phyloP scores from a whole-genome alignment of 371 early-diverging fungal species.

The Mucor mucedo region DNA sequence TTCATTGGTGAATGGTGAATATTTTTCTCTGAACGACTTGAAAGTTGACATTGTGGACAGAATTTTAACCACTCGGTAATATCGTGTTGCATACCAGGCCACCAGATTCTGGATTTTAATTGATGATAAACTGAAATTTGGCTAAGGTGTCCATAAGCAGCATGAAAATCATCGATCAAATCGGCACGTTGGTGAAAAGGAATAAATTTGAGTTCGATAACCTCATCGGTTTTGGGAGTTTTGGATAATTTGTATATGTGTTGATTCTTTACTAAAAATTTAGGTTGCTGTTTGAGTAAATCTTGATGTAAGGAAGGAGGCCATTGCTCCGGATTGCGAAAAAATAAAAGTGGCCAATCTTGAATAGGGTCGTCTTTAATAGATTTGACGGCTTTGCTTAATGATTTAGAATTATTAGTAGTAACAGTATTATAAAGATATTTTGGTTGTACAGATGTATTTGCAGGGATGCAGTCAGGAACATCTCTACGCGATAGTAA shows the following conservation, averaged over 20 bases:
- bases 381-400: background rate
- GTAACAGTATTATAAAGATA: background rate
- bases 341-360: conserved; percentile 1
- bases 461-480: background rate
- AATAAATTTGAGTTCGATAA: background rate
- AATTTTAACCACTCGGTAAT: background rate
- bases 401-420: background rate
- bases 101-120: conserved; percentile 22
- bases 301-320: background rate
- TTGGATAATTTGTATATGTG: background rate
- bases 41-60: conserved; percentile 14
- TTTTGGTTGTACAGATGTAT: conserved; percentile 1
- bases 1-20: conserved; percentile 10
- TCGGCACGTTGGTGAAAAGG: no score
- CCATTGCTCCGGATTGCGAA: conserved; percentile 1
- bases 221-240: no score
- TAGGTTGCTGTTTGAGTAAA: background rate
- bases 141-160: no score
- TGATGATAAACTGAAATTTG: no score
- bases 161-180: no score
- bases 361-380: background rate
- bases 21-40: no score
- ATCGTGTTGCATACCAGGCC: conserved; percentile 19
- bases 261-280: background rate
- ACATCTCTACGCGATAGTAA: background rate